Conservation (phyloP, 768 basidiomycete genomes). For the Tylopilus intermedius region DNA sequence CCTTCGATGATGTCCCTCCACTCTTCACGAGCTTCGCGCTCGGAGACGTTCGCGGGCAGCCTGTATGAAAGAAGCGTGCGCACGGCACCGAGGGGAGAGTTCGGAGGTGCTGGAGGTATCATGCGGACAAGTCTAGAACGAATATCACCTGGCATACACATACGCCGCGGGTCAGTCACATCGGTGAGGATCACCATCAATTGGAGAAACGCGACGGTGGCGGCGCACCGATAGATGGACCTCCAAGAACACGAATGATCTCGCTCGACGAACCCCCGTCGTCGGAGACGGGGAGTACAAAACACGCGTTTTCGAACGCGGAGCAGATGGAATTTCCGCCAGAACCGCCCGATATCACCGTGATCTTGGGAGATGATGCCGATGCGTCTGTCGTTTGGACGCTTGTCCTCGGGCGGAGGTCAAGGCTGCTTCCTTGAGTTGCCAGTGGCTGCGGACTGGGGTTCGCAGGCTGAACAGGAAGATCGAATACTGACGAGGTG, state of each 20-base stretch:
- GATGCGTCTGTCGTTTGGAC: slow-evolving; percentile 4
- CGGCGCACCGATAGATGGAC: slow-evolving; percentile 71
- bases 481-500: slow-evolving; percentile 71
- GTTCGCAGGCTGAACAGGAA: slow-evolving; percentile 45
- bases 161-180: slow-evolving; percentile 2
- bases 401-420: slow-evolving; percentile 3
- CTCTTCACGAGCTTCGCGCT: slow-evolving; percentile 76
- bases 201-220: slow-evolving; percentile 10
- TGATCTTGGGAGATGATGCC: slow-evolving; percentile 39
- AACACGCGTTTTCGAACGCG: slow-evolving; percentile 73
- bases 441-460: slow-evolving; percentile 18
- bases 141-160: slow-evolving; percentile 60
- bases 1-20: slow-evolving; percentile 95
- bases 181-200: slow-evolving; percentile 7
- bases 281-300: slow-evolving; percentile 90
- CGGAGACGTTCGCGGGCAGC: slow-evolving; percentile 61
- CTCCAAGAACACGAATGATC: slow-evolving; percentile 86
- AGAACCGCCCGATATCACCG: slow-evolving; percentile 90
- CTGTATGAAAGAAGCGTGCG: slow-evolving; percentile 75
- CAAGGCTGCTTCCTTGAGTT: slow-evolving; percentile 9
- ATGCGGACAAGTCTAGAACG: slow-evolving; percentile 85
- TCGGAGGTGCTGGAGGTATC: slow-evolving; percentile 60
- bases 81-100: slow-evolving; percentile 68
- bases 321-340: slow-evolving; percentile 89
- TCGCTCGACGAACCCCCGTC: slow-evolving; percentile 95